A percentile compares a stretch with the other conserved stretches of the same genome.
phyloP scores from a whole-genome alignment of 805 yeast species.

The Kazachstania viticola region DNA sequence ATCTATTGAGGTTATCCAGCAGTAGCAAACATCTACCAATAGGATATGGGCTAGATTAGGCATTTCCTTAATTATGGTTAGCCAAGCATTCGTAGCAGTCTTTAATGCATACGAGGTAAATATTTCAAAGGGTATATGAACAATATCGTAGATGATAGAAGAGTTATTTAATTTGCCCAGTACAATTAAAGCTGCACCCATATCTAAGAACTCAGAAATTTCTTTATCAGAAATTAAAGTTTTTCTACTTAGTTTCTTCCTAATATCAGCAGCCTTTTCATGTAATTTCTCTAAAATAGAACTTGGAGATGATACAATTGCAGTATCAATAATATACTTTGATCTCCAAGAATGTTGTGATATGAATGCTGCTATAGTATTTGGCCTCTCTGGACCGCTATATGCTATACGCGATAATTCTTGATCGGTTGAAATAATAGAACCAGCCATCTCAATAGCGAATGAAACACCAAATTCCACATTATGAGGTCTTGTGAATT shows the following conservation, averaged over 20 bases:
- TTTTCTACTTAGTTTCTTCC: slow-evolving; percentile 9
- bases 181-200: slow-evolving; percentile 32
- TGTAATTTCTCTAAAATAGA: slow-evolving; percentile 17
- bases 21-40: slow-evolving; percentile 53
- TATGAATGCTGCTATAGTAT: slow-evolving; percentile 60
- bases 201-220: slow-evolving; percentile 34
- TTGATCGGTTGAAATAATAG: slow-evolving; percentile 52
- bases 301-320: slow-evolving; percentile 20
- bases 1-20: slow-evolving; percentile 59
- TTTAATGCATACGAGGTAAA: slow-evolving; percentile 52
- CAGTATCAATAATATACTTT: slow-evolving; percentile 26
- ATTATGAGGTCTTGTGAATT: slow-evolving; percentile 27
- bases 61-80: slow-evolving; percentile 59
- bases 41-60: slow-evolving; percentile 47
- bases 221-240: slow-evolving; percentile 21
- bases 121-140: slow-evolving; percentile 56
- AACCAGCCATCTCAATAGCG: slow-evolving; percentile 82
- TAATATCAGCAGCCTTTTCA: slow-evolving; percentile 11
- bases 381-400: slow-evolving; percentile 30
- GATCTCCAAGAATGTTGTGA: slow-evolving; percentile 70
- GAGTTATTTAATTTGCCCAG: slow-evolving; percentile 28
- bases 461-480: slow-evolving; percentile 77
- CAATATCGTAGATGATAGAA: slow-evolving; percentile 36
- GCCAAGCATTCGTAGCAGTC: slow-evolving; percentile 69
- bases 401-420: slow-evolving; percentile 43